Conservation (phyloP, 2,329 filamentous ascomycete species). For the Paracoccidioides brasiliensis region DNA sequence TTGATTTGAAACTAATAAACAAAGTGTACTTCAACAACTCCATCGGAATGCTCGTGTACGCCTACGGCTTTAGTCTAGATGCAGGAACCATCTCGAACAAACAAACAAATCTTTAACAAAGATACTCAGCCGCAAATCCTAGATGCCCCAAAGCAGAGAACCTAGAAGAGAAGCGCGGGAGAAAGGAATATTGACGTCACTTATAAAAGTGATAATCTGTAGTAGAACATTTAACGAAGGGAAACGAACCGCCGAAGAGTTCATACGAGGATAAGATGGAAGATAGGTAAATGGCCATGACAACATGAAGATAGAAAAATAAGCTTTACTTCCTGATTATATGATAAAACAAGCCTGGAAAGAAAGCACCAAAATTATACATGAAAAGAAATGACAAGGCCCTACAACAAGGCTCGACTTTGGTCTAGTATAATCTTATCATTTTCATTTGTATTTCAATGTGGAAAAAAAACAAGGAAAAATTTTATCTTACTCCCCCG, state of each 20-base stretch:
- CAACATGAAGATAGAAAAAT: too few relatives aligned
- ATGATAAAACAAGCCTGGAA: not conserved
- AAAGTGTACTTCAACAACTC: slow-evolving; percentile 71
- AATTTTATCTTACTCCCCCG: not conserved
- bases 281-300: too few relatives aligned
- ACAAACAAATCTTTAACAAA: slow-evolving; percentile 28
- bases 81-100: slow-evolving; percentile 53
- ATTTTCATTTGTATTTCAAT: not conserved
- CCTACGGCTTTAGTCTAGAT: slow-evolving; percentile 56
- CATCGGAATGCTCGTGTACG: slow-evolving; percentile 54
- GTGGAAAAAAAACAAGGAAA: not conserved
- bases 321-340: not conserved
- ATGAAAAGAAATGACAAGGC: not conserved
- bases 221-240: too few relatives aligned
- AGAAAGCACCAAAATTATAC: not conserved
- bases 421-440: not conserved
- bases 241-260: too few relatives aligned
- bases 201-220: too few relatives aligned
- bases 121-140: too few relatives aligned
- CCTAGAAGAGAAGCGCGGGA: too few relatives aligned
- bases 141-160: too few relatives aligned
- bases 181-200: too few relatives aligned
- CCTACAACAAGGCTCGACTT: not conserved
- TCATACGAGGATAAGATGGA: too few relatives aligned
- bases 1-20: slow-evolving; percentile 10